Conservation (phyloP, 1,284 basidiomycete species). For the Pseudozyma sp. region DNA sequence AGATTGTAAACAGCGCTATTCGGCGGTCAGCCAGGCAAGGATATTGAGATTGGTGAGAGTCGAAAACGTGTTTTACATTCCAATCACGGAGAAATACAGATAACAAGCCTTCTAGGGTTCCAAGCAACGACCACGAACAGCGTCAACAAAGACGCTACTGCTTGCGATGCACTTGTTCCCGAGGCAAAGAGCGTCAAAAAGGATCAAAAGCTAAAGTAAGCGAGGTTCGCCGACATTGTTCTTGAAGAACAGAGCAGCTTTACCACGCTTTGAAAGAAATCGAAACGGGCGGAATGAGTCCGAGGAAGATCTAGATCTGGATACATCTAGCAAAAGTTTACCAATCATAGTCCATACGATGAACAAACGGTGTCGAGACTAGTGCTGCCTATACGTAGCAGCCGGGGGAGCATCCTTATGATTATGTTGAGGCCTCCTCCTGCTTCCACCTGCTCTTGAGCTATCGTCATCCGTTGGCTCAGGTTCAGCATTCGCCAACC, state of each 20-base stretch:
- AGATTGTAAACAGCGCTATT: too few species aligned
- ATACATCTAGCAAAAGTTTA: neutral
- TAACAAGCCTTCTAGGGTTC: too few species aligned
- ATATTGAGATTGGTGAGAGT: too few species aligned
- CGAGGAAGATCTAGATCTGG: neutral
- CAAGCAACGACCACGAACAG: too few species aligned
- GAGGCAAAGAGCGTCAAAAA: conserved; percentile 8
- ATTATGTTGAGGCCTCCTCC: conserved; percentile 24
- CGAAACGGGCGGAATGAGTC: neutral
- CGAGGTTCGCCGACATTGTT: too few species aligned
- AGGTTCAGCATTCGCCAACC: conserved; percentile 45
- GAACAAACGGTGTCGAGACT: neutral
- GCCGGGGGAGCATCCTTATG: conserved; percentile 41
- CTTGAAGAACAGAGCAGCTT: too few species aligned
- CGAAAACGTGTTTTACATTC: too few species aligned
- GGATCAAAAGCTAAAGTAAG: neutral
- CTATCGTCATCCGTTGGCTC: conserved; percentile 35
- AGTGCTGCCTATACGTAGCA: conserved; percentile 35
- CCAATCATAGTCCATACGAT: neutral
- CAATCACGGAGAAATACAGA: too few species aligned
- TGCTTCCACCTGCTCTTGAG: conserved; percentile 26
- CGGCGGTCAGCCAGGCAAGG: too few species aligned
- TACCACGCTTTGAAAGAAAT: neutral
- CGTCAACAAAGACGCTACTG: too few species aligned
- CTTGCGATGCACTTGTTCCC: neutral